A percentile compares a stretch with the other conserved stretches of the same genome.
Conservation (phyloP, 257 asterid species). For the Jaltomata sinuosa region DNA sequence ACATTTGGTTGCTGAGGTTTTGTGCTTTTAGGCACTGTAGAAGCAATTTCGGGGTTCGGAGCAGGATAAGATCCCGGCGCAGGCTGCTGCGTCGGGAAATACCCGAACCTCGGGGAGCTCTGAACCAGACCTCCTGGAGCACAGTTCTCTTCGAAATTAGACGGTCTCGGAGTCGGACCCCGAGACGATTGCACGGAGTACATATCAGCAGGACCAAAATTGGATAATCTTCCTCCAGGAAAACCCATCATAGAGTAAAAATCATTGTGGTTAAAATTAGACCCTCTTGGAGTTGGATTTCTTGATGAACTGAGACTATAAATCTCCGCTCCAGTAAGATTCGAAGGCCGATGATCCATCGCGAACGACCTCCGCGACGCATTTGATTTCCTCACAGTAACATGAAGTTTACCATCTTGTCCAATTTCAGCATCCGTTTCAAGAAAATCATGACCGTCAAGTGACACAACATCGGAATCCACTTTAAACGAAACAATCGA, state of each 20-base stretch:
- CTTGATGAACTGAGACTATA: conserved; percentile 42
- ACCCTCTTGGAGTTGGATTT: conserved; percentile 43
- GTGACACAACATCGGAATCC: conserved; percentile 88
- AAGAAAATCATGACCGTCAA: conserved; percentile 88
- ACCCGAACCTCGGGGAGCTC: conserved; percentile 71
- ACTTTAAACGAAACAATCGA: conserved; percentile 82
- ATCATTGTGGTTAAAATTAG: conserved; percentile 41
- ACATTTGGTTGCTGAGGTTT: conserved; percentile 18
- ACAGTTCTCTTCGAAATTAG: conserved; percentile 78
- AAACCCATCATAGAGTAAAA: conserved; percentile 61
- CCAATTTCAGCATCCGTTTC: conserved; percentile 89
- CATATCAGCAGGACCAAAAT: conserved; percentile 66
- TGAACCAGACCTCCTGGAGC: conserved; percentile 40
- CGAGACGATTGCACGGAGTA: conserved; percentile 85
- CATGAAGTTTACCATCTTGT: conserved; percentile 82
- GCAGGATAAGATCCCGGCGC: conserved; percentile 64
- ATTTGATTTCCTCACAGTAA: conserved; percentile 70
- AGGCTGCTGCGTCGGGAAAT: conserved; percentile 36
- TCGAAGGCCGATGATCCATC: conserved; percentile 42
- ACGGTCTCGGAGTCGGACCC: conserved; percentile 89
- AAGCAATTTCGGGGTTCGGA: conserved; percentile 85
- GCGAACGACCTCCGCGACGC: conserved; percentile 69
- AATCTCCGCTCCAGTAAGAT: conserved; percentile 48
- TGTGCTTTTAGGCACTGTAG: conserved; percentile 33
- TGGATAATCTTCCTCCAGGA: conserved; percentile 60